phyloP scores from a whole-genome alignment of 2,329 filamentous ascomycete genomes.

The Chrysosporium keratinophilum region DNA sequence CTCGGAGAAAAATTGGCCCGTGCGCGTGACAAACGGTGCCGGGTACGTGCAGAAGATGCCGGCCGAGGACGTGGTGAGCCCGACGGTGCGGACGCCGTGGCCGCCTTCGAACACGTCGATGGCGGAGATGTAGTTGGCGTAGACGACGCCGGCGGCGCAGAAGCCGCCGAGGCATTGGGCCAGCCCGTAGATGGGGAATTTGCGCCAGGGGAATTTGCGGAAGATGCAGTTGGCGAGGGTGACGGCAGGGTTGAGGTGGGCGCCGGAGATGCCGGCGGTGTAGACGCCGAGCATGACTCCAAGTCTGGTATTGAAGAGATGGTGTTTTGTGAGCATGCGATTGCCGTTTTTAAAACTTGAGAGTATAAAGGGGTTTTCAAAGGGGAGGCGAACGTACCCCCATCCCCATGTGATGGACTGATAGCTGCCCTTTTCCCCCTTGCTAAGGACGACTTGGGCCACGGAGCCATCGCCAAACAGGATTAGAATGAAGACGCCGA shows the following conservation, averaged over 20 bases:
- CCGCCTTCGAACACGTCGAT: conserved; percentile 55
- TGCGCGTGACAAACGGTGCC: conserved; percentile 49
- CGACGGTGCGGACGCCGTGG: conserved; percentile 51
- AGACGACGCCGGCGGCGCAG: conserved; percentile 49
- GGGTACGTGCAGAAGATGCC: conserved; percentile 67
- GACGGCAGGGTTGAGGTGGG: conserved; percentile 61
- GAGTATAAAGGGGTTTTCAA: not conserved
- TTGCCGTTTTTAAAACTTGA: not conserved
- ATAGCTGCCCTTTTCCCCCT: conserved; percentile 37
- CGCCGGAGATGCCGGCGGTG: conserved; percentile 48
- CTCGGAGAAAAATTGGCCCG: conserved; percentile 61
- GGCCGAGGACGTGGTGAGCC: conserved; percentile 49
- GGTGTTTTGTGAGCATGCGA: not conserved
- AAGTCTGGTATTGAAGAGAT: conserved; percentile 34
- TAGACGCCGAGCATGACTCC: conserved; percentile 62
- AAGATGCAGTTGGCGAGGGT: conserved; percentile 60
- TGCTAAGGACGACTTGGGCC: conserved; percentile 55
- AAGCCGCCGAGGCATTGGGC: conserved; percentile 60
- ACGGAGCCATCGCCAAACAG: conserved; percentile 63
- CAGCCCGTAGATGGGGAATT: conserved; percentile 57
- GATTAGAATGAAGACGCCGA: conserved; percentile 57
- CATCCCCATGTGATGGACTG: conserved; percentile 45
- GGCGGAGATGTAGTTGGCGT: conserved; percentile 54
- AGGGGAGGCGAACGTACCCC: conserved; percentile 28
- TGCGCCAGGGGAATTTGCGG: conserved; percentile 57